These are phyloP conservation scores for Fusarium cyanostomum DNA, from an alignment of 2,329 filamentous ascomycete genomes.

Conservation along the genomic window DNA sequence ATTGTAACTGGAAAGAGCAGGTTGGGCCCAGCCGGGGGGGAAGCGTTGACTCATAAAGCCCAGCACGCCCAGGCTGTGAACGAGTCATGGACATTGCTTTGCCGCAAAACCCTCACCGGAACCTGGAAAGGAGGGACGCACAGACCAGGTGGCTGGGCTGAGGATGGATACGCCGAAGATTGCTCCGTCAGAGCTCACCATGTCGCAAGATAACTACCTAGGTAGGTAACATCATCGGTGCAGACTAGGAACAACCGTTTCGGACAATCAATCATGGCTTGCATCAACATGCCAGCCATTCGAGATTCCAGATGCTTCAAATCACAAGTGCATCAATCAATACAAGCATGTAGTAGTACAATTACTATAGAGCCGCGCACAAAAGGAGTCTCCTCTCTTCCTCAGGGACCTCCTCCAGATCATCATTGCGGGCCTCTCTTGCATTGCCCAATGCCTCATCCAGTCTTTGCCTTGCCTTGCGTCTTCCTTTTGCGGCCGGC, in stretches of 20 bases:
- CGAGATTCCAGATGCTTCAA: not conserved
- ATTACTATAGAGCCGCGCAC: conserved; percentile 22
- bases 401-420: conserved; percentile 1
- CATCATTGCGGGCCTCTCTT: not conserved
- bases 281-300: not conserved
- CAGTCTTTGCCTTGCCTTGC: conserved; percentile 7
- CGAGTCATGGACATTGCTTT: conserved; percentile 37
- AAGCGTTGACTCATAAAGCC: conserved; percentile 43
- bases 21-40: conserved; percentile 33
- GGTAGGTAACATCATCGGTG: too few species aligned
- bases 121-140: not conserved
- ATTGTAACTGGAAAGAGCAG: conserved; percentile 35
- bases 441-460: conserved; percentile 1
- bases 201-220: not conserved
- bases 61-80: conserved; percentile 12
- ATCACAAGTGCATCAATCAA: conserved; percentile 1
- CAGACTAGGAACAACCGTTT: too few species aligned
- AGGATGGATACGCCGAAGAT: not conserved
- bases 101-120: too few species aligned
- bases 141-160: not conserved
- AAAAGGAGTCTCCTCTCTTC: conserved; percentile 4
- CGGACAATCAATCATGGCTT: too few species aligned
- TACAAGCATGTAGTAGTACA: conserved; percentile 20
- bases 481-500: conserved; percentile 2
- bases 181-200: not conserved